These are phyloP conservation scores for Plectosphaerella sp. DNA, from an alignment of 2,329 filamentous ascomycete genomes.

Conservation along the genomic window DNA sequence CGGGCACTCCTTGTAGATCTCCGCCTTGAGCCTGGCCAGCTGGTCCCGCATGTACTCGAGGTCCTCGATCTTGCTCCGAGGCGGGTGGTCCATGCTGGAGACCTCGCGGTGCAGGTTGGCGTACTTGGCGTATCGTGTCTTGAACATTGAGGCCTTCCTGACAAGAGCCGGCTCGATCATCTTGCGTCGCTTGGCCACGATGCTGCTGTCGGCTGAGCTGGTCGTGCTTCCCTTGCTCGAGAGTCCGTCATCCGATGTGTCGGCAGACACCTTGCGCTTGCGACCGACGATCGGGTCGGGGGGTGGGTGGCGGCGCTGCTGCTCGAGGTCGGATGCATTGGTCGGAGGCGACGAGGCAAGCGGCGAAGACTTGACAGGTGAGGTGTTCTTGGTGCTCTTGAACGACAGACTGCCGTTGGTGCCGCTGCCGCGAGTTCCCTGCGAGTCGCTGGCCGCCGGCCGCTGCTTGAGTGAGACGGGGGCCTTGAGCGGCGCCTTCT, in stretches of 20 bases:
- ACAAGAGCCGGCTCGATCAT: conserved; percentile 42
- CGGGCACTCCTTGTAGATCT: conserved; percentile 48
- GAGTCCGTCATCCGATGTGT: conserved; percentile 11
- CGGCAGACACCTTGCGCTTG: conserved; percentile 38
- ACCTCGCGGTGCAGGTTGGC: conserved; percentile 53
- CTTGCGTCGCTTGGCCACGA: conserved; percentile 13
- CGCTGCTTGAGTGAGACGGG: conserved; percentile 33
- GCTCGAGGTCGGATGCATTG: conserved; percentile 59
- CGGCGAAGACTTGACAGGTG: conserved; percentile 59
- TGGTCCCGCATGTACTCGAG: conserved; percentile 51
- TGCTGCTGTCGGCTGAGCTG: conserved; percentile 2
- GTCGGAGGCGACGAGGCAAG: conserved; percentile 62
- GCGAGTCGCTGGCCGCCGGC: conserved; percentile 39
- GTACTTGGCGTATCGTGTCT: conserved; percentile 52
- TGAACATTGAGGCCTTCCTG: conserved; percentile 50
- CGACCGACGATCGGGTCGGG: conserved; percentile 24
- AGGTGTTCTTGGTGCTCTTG: conserved; percentile 40
- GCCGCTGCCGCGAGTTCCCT: conserved; percentile 21
- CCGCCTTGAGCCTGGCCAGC: conserved; percentile 52
- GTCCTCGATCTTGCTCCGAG: conserved; percentile 43
- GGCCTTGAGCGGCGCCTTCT: conserved; percentile 27
- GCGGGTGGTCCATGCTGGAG: conserved; percentile 42
- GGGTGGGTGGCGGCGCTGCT: conserved; percentile 19
- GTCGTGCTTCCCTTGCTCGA: conserved; percentile 5
- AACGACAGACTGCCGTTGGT: conserved; percentile 25